These are phyloP conservation scores for Penicillium fuscoglaucum DNA, from an alignment of 2,329 filamentous ascomycete genomes.

Conservation along the genomic window DNA sequence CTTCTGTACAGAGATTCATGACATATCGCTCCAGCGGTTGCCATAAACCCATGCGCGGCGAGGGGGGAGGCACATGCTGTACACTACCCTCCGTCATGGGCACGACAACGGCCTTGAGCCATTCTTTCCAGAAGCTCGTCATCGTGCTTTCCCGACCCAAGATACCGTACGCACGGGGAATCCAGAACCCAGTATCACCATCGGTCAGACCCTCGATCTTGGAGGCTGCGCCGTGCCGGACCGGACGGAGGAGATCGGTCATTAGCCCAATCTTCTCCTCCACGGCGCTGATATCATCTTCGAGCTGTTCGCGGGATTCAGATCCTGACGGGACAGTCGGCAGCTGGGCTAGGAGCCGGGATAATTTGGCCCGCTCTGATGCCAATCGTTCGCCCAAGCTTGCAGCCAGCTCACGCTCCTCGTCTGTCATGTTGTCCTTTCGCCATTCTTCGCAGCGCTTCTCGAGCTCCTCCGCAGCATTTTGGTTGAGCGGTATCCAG, in stretches of 20 bases:
- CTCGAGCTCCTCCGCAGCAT: conserved; percentile 74
- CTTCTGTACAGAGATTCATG: conserved; percentile 93
- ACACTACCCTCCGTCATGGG: conserved; percentile 91
- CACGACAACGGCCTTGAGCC: conserved; percentile 89
- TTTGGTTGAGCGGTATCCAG: conserved; percentile 82
- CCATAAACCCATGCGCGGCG: conserved; percentile 89
- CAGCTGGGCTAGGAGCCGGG: conserved; percentile 79
- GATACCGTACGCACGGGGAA: conserved; percentile 88
- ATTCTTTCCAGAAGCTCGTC: conserved; percentile 97
- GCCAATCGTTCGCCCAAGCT: conserved; percentile 88
- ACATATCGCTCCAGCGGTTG: conserved; percentile 96
- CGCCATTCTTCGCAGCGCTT: conserved; percentile 81
- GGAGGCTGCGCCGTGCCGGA: conserved; percentile 89
- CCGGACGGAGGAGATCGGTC: conserved; percentile 89
- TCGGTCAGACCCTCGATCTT: conserved; percentile 97
- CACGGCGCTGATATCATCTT: conserved; percentile 91
- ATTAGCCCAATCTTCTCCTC: conserved; percentile 97
- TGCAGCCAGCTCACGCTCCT: conserved; percentile 89
- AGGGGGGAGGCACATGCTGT: conserved; percentile 80
- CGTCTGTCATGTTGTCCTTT: conserved; percentile 94
- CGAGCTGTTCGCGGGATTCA: conserved; percentile 74
- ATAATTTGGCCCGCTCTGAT: conserved; percentile 83
- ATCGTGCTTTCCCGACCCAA: conserved; percentile 79
- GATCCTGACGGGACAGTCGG: conserved; percentile 80
- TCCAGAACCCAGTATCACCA: conserved; percentile 94